phyloP scores from a whole-genome alignment of 2,329 filamentous ascomycete genomes.

The Cylindrodendrum hubeiense region DNA sequence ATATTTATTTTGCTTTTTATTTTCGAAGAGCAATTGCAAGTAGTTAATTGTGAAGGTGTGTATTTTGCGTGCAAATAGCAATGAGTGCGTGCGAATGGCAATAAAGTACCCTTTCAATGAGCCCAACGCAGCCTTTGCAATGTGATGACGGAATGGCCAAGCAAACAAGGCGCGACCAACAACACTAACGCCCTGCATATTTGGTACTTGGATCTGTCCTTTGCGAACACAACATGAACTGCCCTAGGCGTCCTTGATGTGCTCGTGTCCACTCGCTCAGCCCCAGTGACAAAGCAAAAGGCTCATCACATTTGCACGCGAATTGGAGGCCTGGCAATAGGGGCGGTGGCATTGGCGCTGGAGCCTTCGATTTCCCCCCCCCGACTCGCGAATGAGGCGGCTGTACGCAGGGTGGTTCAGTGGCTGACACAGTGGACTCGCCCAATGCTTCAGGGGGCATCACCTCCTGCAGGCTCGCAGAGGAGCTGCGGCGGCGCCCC shows the following conservation, averaged over 20 bases:
- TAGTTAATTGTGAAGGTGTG: too few species aligned
- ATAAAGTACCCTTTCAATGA: too few species aligned
- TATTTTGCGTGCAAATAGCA: too few species aligned
- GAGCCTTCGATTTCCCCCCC: not conserved
- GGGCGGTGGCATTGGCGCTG: not conserved
- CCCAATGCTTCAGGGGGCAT: not conserved
- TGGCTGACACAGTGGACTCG: not conserved
- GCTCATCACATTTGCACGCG: not conserved
- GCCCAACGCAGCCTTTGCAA: too few species aligned
- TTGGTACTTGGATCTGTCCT: not conserved
- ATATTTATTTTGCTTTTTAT: too few species aligned
- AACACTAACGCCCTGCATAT: not conserved
- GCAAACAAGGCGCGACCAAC: too few species aligned
- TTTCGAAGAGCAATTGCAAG: too few species aligned
- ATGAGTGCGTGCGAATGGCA: too few species aligned
- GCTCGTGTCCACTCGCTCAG: not conserved
- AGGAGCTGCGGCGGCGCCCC: not conserved
- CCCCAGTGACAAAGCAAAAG: not conserved
- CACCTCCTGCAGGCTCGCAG: not conserved
- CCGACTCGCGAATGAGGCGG: not conserved
- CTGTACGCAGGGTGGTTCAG: not conserved
- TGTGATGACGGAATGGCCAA: too few species aligned
- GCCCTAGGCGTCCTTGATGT: not conserved
- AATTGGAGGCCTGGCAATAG: not conserved
- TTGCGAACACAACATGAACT: not conserved